Conservation (phyloP, 164 flowering plant genomes). For the Magnolia sinica region DNA sequence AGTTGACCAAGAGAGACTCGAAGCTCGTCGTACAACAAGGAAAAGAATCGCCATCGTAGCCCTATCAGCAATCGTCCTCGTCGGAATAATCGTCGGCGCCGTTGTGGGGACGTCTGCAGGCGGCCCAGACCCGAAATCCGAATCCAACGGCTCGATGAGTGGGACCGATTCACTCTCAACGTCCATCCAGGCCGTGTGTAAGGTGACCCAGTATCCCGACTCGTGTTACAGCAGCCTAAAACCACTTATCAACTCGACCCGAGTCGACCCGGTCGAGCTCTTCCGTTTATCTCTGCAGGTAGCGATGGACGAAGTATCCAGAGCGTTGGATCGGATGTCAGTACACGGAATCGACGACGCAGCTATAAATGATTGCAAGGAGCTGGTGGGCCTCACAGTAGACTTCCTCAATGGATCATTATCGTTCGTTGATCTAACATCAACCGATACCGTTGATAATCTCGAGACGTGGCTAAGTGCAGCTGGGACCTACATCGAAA, state of each 20-base stretch:
- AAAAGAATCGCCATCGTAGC: slow-evolving; percentile 45
- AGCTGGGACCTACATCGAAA: slow-evolving; percentile 55
- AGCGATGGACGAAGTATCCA: slow-evolving; percentile 37
- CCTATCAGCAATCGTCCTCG: slow-evolving; percentile 47
- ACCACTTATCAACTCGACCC: slow-evolving; percentile 12
- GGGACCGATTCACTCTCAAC: not conserved
- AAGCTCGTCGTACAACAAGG: slow-evolving; percentile 36
- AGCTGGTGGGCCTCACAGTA: slow-evolving; percentile 39
- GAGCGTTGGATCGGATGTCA: slow-evolving; percentile 24
- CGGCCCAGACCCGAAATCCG: not conserved
- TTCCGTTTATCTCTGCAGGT: slow-evolving; percentile 42
- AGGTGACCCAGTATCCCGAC: slow-evolving; percentile 47
- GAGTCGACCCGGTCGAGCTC: slow-evolving; percentile 35
- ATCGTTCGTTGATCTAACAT: slow-evolving; percentile 9
- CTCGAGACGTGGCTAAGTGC: slow-evolving; percentile 68
- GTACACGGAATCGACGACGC: slow-evolving; percentile 6
- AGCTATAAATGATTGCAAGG: slow-evolving; percentile 43
- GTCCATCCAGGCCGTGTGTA: slow-evolving; percentile 54
- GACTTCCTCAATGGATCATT: slow-evolving; percentile 48
- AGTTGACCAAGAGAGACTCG: slow-evolving; percentile 38
- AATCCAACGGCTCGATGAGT: not conserved
- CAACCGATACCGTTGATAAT: slow-evolving; percentile 29
- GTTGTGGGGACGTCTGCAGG: slow-evolving; percentile 36
- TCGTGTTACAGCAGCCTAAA: slow-evolving; percentile 45
- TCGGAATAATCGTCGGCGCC: slow-evolving; percentile 41